Base-by-base conservation (phyloP, 2,329 filamentous ascomycete genomes). In the Penicillium glabrum region DNA sequence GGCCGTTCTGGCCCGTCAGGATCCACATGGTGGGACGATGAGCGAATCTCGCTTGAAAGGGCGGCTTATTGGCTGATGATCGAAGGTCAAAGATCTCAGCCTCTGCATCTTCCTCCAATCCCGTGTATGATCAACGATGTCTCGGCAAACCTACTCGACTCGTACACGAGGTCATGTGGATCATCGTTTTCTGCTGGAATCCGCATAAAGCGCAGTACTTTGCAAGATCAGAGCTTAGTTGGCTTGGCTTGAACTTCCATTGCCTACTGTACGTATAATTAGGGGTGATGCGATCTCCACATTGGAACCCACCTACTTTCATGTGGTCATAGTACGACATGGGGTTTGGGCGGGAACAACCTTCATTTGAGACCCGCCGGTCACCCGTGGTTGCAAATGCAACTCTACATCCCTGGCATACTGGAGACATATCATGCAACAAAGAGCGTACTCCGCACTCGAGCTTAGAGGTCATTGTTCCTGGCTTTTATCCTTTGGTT, bases 101-200 rank as follows among this genome's bases (percentile, higher is more conserved):
- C 37, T 44, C 52, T 58, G 58, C 53, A 59, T 16, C 39, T 31
- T 26, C 48, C 29, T 46, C 57, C 53, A 59, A 59, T 59, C 46
- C 49, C 50, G 53, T 35, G 8, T 26, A 24, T 13, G 57, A 59
- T 56, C 57, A 51, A 54, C 46, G 39, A 41, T 29, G 47, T 37
- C 27, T 61, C 60, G 60, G 58, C 35, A 48, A 41, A 62, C 60
- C 51, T 62, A 46, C 60, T 59, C 3, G 39, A 35, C 46, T 46
- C 7, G 53, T 44, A 56, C 56, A 61, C 59, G 59, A 61, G 55
- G 57, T 57, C 57, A 60, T n/a, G 60, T 54, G 57, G 58, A 56
- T 58, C 53, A 16, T 8, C 33, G 11, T 43, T 51, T 51, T 43
- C 16, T 29, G 8, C 6, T 51, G 21, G 19, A 43, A 52, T 44